Evolutionary conservation across 78 protist species (phyloP).

Genomic region (Speleostelium caveatum): DNA sequence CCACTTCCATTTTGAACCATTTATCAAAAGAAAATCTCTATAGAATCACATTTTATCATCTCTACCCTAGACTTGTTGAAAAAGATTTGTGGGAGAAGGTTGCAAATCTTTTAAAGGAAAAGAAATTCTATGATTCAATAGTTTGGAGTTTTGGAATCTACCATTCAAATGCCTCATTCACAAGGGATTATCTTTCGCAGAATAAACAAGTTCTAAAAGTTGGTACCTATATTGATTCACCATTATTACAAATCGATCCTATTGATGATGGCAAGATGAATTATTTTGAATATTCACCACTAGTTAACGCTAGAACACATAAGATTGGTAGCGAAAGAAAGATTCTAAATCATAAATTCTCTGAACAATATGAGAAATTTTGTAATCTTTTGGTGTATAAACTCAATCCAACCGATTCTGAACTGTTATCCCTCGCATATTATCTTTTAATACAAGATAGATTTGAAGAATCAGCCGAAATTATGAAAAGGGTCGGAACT

Average conservation of each 20-base stretch:
- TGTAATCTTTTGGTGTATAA: conserved; percentile 18
- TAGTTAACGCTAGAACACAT: conserved; percentile 72
- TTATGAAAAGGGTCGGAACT: conserved; percentile 58
- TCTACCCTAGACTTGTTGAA: conserved; percentile 22
- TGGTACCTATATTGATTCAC: conserved; percentile 25
- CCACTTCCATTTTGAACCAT: conserved; percentile 17
- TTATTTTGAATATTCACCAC: conserved; percentile 64
- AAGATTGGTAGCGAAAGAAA: conserved; percentile 50
- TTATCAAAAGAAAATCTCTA: conserved; percentile 31
- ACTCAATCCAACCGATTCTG: conserved; percentile 40
- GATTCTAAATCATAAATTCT: conserved; percentile 53
- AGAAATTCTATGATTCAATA: conserved; percentile 8
- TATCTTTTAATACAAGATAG: conserved; percentile 69
- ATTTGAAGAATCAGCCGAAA: conserved; percentile 36
- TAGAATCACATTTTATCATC: conserved; percentile 3
- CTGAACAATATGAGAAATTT: conserved; percentile 21
- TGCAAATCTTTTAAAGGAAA: conserved; percentile 1
- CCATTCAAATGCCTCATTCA: conserved; percentile 2
- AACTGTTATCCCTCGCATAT: conserved; percentile 42
- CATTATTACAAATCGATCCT: conserved; percentile 13
- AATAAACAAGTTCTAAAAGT: background rate
- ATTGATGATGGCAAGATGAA: background rate
- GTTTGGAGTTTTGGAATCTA: conserved; percentile 38
- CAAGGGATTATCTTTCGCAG: conserved; percentile 10
- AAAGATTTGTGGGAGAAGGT: conserved; percentile 31